phyloP scores from a whole-genome alignment of 371 early-diverging fungal species.

The Circinella umbellata region DNA sequence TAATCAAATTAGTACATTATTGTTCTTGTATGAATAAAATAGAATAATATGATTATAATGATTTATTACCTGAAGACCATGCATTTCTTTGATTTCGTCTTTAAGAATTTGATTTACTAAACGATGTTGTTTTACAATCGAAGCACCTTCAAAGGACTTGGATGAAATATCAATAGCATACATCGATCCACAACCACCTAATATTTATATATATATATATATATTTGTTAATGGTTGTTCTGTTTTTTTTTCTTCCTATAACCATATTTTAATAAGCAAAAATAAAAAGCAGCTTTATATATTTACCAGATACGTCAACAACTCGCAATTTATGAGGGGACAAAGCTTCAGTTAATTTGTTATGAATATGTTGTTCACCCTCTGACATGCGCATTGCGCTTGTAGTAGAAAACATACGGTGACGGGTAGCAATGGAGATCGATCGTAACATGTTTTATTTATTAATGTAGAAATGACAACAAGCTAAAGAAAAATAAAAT shows the following conservation, averaged over 20 bases:
- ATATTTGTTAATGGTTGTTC: not conserved
- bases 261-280: not conserved
- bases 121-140: constrained; percentile 87
- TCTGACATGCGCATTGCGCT: constrained; percentile 26
- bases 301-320: constrained; percentile 80
- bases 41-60: not conserved
- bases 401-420: constrained; percentile 10
- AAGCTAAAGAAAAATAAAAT: no score
- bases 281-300: constrained; percentile 21
- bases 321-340: constrained; percentile 77
- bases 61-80: constrained; percentile 76
- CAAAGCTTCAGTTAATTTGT: constrained; percentile 73
- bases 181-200: constrained; percentile 95
- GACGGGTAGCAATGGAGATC: constrained; percentile 4
- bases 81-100: constrained; percentile 92
- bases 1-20: not conserved
- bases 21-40: no score
- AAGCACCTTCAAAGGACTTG: constrained; percentile 73
- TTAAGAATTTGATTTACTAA: constrained; percentile 85
- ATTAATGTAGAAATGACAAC: not conserved
- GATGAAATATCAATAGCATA: constrained; percentile 88
- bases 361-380: constrained; percentile 77
- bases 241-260: not conserved
- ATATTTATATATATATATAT: not conserved
- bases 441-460: constrained; percentile 9